Evolutionary conservation across 371 early-diverging fungal species (phyloP).

Genomic region (Mucor circinelloides): DNA sequence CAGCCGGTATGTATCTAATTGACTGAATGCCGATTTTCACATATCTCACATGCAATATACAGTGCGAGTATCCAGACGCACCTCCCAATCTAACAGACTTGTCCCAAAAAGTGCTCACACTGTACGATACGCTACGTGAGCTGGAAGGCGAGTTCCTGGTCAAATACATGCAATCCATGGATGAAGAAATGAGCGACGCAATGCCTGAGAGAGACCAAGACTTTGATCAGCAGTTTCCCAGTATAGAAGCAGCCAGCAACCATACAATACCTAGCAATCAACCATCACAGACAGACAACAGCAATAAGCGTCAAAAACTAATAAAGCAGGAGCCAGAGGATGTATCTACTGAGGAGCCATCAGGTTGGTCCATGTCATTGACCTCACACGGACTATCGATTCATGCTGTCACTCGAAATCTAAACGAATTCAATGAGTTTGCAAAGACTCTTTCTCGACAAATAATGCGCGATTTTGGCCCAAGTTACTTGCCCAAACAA

Average conservation of each 20-base stretch:
- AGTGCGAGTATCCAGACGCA: slow-evolving; percentile 59
- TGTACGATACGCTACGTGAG: slow-evolving; percentile 45
- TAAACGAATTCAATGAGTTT: slow-evolving; percentile 36
- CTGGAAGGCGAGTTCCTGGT: slow-evolving; percentile 46
- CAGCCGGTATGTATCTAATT: slow-evolving; percentile 36
- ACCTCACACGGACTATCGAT: slow-evolving; percentile 36
- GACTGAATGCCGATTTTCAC: background rate
- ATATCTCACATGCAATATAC: background rate
- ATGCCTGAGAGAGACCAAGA: background rate
- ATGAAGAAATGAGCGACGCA: background rate
- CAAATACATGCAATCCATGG: slow-evolving; percentile 32
- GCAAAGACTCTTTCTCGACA: slow-evolving; percentile 37
- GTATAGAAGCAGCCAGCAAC: background rate
- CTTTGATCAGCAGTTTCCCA: background rate
- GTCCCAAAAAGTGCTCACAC: slow-evolving; percentile 46
- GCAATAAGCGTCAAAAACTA: background rate
- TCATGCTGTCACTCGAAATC: slow-evolving; percentile 34
- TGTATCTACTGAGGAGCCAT: slow-evolving; percentile 14
- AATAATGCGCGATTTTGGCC: slow-evolving; percentile 31
- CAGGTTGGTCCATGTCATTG: slow-evolving; percentile 47
- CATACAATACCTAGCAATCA: background rate
- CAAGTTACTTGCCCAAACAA: slow-evolving; percentile 16
- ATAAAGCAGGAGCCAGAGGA: background rate
- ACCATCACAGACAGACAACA: background rate
- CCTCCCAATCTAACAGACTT: slow-evolving; percentile 51